Percentiles rank a stretch among this genome's conserved stretches.
phyloP scores from a whole-genome alignment of 2,329 filamentous ascomycete genomes.

The Trichoderma sp. region DNA sequence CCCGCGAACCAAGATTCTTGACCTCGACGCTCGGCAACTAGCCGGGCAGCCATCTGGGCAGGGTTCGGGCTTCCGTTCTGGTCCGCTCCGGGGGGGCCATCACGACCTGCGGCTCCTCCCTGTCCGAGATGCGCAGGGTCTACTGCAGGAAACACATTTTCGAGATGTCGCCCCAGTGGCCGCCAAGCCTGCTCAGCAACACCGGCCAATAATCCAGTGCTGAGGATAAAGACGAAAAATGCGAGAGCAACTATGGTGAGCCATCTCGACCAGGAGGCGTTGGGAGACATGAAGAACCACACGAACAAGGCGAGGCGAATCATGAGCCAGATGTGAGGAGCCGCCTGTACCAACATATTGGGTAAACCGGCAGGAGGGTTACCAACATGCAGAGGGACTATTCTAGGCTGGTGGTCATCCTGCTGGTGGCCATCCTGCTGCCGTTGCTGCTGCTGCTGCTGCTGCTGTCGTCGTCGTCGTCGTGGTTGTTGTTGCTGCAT shows the following conservation, averaged over 20 bases:
- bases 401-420: conserved; percentile 19
- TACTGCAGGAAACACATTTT: conserved; percentile 53
- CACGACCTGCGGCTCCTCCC: conserved; percentile 24
- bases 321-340: conserved; percentile 61
- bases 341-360: conserved; percentile 39
- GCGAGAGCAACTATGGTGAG: conserved; percentile 53
- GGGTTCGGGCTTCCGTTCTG: conserved; percentile 41
- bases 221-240: conserved; percentile 54
- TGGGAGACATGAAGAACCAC: conserved; percentile 61
- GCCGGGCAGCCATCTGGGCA: conserved; percentile 50
- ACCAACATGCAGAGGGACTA: conserved; percentile 35
- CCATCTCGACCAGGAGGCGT: conserved; percentile 58
- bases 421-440: conserved; percentile 29
- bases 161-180: conserved; percentile 56
- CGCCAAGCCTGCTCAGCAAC: conserved; percentile 53
- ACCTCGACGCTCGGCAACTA: conserved; percentile 42
- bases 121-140: conserved; percentile 37
- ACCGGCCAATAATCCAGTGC: conserved; percentile 57
- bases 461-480: conserved; percentile 23
- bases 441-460: conserved; percentile 28
- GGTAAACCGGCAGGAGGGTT: conserved; percentile 39
- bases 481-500: conserved; percentile 24
- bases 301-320: conserved; percentile 57
- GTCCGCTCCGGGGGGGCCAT: conserved; percentile 28
- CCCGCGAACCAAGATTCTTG: conserved; percentile 33